These are phyloP conservation scores for Tripidium arundinaceum DNA, from an alignment of 202 grass and related monocot genomes.

Conservation along the genomic window DNA sequence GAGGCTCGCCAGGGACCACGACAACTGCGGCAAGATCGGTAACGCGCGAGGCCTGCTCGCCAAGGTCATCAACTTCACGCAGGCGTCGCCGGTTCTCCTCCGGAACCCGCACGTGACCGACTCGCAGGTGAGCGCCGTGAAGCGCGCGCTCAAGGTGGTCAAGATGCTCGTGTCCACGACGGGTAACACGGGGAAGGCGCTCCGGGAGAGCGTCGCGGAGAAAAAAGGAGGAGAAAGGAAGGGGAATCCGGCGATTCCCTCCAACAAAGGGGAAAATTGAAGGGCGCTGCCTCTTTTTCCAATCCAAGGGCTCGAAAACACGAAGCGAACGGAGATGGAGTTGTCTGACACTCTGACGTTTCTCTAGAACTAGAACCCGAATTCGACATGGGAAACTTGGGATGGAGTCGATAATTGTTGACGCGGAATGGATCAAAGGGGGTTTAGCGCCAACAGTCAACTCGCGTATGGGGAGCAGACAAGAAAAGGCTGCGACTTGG, in stretches of 20 bases:
- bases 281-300: not conserved
- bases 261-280: not conserved
- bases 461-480: not conserved
- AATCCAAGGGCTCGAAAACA: not conserved
- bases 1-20: not conserved
- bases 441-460: conserved; percentile 16
- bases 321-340: not conserved
- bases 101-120: not conserved
- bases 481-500: not conserved
- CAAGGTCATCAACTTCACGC: not conserved
- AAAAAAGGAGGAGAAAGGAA: not conserved
- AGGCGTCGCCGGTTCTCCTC: not conserved
- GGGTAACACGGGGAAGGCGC: not conserved
- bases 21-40: not conserved
- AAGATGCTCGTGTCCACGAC: not conserved
- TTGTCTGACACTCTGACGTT: not conserved
- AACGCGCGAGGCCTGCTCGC: not conserved
- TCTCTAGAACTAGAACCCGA: not conserved
- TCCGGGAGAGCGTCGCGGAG: not conserved
- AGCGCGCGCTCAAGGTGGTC: not conserved
- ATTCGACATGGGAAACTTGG: not conserved
- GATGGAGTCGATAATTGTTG: not conserved
- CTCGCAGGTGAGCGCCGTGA: not conserved
- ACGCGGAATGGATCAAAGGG: not conserved
- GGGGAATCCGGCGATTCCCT: not conserved